phyloP scores from a whole-genome alignment of 768 basidiomycete species.

The Suillus spraguei region DNA sequence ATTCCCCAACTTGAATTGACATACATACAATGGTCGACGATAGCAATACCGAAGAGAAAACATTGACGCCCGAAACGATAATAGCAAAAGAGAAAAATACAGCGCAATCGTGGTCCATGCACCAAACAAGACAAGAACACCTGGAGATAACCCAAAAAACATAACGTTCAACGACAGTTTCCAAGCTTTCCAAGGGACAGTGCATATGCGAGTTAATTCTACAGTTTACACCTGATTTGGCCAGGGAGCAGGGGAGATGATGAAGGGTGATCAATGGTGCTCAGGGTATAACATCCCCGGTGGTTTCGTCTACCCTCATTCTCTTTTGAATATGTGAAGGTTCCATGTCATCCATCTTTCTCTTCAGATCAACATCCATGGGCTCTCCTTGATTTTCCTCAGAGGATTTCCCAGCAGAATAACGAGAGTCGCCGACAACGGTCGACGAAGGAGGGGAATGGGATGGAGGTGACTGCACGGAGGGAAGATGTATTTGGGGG shows the following conservation, averaged over 20 bases:
- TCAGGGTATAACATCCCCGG: conserved; percentile 58
- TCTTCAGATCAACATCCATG: conserved; percentile 60
- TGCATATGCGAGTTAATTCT: conserved; percentile 30
- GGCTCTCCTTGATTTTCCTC: conserved; percentile 45
- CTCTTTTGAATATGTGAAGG: conserved; percentile 61
- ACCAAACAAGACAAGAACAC: conserved; percentile 24
- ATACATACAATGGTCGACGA: conserved; percentile 37
- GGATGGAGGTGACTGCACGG: conserved; percentile 52
- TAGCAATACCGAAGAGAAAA: conserved; percentile 16
- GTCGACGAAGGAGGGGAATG: conserved; percentile 52
- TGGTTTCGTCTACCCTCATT: conserved; percentile 65
- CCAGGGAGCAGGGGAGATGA: conserved; percentile 18
- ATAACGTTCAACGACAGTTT: conserved; percentile 33
- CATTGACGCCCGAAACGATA: conserved; percentile 20
- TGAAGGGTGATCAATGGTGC: conserved; percentile 21
- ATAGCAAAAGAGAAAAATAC: conserved; percentile 24
- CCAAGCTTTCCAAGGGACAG: conserved; percentile 32
- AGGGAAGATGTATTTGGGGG: conserved; percentile 34
- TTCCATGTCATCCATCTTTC: conserved; percentile 57
- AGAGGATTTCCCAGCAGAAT: conserved; percentile 36
- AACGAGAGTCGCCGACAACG: conserved; percentile 36
- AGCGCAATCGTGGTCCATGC: conserved; percentile 40
- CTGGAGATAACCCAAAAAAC: conserved; percentile 34
- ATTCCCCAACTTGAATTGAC: conserved; percentile 23
- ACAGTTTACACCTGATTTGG: conserved; percentile 31